These are phyloP conservation scores for Ceriops tagal DNA, from an alignment of 345 rosid genomes.

Conservation along the genomic window DNA sequence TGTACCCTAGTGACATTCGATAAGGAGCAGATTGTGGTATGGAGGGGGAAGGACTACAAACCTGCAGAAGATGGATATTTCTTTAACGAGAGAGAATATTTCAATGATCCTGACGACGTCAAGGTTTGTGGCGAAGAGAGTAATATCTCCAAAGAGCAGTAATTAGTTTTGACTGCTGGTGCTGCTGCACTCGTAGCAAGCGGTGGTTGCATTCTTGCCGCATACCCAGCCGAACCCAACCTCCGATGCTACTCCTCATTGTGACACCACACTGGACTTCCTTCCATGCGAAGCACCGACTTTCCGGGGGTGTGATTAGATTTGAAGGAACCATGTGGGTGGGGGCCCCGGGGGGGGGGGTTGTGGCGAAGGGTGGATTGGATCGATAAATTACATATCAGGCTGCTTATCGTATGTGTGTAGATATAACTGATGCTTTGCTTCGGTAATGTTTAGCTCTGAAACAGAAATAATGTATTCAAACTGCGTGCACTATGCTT, in stretches of 20 bases:
- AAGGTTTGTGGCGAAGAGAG: background rate
- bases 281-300: too few relatives aligned
- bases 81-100: constrained; percentile 25
- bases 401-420: too few relatives aligned
- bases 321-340: too few relatives aligned
- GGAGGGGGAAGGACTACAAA: constrained; percentile 71
- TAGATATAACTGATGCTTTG: too few relatives aligned
- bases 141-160: constrained; percentile 10
- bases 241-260: background rate
- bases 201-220: constrained; percentile 3
- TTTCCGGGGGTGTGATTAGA: too few relatives aligned
- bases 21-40: constrained; percentile 84
- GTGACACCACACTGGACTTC: too few relatives aligned
- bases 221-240: background rate
- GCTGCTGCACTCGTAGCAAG: constrained; percentile 3
- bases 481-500: too few relatives aligned
- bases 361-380: too few relatives aligned
- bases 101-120: constrained; percentile 22
- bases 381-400: too few relatives aligned
- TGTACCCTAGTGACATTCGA: constrained; percentile 83
- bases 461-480: too few relatives aligned
- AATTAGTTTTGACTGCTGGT: background rate
- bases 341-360: too few relatives aligned
- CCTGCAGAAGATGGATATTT: constrained; percentile 45
- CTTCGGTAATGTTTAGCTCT: too few relatives aligned